Evolutionary conservation across 768 basidiomycete genomes (phyloP).

Genomic region (Macrolepiota dolichaula): DNA sequence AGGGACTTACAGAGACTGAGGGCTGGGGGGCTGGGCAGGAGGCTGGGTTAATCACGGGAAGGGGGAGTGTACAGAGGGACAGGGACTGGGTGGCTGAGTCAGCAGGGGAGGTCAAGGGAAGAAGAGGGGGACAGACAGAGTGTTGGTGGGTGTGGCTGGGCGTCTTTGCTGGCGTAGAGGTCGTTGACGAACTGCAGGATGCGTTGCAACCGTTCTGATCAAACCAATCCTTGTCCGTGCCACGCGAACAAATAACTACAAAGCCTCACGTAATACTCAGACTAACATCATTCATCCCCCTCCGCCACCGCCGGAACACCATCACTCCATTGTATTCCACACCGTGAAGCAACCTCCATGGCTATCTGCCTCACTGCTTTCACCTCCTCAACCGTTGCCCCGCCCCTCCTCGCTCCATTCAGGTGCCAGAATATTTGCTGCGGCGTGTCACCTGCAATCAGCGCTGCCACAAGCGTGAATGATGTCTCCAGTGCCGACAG

Average conservation of each 20-base stretch:
- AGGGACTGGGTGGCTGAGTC: neutral
- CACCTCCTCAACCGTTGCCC: slow-evolving; percentile 51
- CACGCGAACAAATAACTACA: slow-evolving; percentile 19
- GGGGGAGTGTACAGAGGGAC: slow-evolving; percentile 7
- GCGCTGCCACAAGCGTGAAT: slow-evolving; percentile 56
- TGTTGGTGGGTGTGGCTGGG: neutral
- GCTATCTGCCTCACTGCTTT: slow-evolving; percentile 53
- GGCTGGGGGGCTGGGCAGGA: slow-evolving; percentile 8
- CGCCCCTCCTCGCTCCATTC: slow-evolving; percentile 48
- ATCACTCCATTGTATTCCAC: slow-evolving; percentile 51
- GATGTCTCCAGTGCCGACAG: slow-evolving; percentile 53
- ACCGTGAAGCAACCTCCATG: slow-evolving; percentile 43
- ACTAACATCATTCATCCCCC: too few relatives aligned
- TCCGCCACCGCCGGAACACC: slow-evolving; percentile 45
- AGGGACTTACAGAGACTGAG: slow-evolving; percentile 22
- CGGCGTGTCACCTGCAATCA: slow-evolving; percentile 60
- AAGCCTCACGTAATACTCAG: too few relatives aligned
- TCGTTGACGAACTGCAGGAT: slow-evolving; percentile 35
- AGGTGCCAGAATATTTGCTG: slow-evolving; percentile 68
- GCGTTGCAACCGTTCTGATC: slow-evolving; percentile 44
- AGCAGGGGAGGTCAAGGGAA: neutral
- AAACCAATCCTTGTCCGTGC: slow-evolving; percentile 27
- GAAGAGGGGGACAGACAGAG: slow-evolving; percentile 4
- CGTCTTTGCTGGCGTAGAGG: slow-evolving; percentile 24
- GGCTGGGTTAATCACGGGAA: slow-evolving; percentile 12